These are phyloP conservation scores for Cocos nucifera DNA, from an alignment of 176 grass and related monocot species.

Conservation along the genomic window DNA sequence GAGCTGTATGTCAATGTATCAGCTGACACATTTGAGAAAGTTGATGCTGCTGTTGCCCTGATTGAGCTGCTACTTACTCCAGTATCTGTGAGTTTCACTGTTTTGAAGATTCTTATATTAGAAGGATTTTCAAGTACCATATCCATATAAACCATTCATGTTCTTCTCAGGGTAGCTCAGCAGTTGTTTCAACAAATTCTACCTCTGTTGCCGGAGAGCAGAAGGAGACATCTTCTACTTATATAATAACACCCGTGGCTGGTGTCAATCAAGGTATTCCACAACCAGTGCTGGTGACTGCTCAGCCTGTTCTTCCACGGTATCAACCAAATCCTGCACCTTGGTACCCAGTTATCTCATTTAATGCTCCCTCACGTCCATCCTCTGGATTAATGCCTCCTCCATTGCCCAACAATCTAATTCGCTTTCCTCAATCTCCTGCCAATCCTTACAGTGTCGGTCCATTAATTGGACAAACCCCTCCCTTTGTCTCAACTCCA, in stretches of 20 bases:
- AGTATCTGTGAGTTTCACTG: conserved; percentile 41
- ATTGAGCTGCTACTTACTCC: conserved; percentile 78
- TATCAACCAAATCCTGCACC: conserved; percentile 47
- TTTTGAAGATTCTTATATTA: too few species aligned
- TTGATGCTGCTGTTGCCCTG: conserved; percentile 74
- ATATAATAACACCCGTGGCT: conserved; percentile 14
- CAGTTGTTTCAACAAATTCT: background rate
- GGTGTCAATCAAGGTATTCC: conserved; percentile 26
- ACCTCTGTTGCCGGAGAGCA: conserved; percentile 15
- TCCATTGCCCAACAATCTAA: conserved; percentile 27
- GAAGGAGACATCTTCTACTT: conserved; percentile 26
- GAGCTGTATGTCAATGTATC: conserved; percentile 66
- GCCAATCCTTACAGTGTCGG: conserved; percentile 23
- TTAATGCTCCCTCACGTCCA: conserved; percentile 23
- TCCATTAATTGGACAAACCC: conserved; percentile 38
- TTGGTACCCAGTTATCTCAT: conserved; percentile 37
- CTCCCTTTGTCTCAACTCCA: conserved; percentile 35
- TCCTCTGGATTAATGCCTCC: conserved; percentile 16
- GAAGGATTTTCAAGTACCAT: too few species aligned
- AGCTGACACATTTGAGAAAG: conserved; percentile 85
- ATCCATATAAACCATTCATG: background rate
- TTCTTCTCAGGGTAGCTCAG: background rate
- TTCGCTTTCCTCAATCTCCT: conserved; percentile 23
- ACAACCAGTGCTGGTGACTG: conserved; percentile 23
- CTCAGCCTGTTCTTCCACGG: conserved; percentile 34